phyloP scores from a whole-genome alignment of 169 alveolate species.

The Cryptosporidium meleagridis region DNA sequence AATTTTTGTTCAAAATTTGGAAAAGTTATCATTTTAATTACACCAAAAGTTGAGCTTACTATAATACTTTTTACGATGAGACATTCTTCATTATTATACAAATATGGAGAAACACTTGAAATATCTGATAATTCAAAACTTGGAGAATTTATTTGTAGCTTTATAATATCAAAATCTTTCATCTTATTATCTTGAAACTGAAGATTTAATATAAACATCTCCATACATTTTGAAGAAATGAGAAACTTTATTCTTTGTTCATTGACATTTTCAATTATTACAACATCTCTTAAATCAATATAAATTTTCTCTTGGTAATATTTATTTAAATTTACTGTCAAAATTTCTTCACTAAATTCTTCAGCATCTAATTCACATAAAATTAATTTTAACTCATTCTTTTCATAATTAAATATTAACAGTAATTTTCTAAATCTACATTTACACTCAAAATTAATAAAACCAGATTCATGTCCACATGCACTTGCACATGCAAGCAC shows the following conservation, averaged over 20 bases:
- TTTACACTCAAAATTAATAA: not conserved
- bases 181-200: not conserved
- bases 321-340: not conserved
- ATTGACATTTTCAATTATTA: not conserved
- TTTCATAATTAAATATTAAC: constrained; percentile 2
- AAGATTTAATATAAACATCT: not conserved
- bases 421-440: not conserved
- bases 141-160: not conserved
- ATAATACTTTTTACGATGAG: not conserved
- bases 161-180: not conserved
- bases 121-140: constrained; percentile 8
- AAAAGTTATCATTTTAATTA: not conserved
- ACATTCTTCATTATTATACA: not conserved
- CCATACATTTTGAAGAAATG: not conserved
- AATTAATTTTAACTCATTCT: not conserved
- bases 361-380: not conserved
- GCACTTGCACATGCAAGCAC: not conserved
- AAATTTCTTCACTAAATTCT: not conserved
- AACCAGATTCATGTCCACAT: not conserved
- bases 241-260: constrained; percentile 15
- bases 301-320: not conserved
- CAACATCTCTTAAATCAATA: constrained; percentile 10
- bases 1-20: not conserved
- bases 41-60: constrained; percentile 26
- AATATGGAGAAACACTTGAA: constrained; percentile 2